Evolutionary conservation across 495 filamentous ascomycete species (phyloP), one percentile per base, ranked within the genome.

Genomic region (Penicillium maclennaniae): DNA sequence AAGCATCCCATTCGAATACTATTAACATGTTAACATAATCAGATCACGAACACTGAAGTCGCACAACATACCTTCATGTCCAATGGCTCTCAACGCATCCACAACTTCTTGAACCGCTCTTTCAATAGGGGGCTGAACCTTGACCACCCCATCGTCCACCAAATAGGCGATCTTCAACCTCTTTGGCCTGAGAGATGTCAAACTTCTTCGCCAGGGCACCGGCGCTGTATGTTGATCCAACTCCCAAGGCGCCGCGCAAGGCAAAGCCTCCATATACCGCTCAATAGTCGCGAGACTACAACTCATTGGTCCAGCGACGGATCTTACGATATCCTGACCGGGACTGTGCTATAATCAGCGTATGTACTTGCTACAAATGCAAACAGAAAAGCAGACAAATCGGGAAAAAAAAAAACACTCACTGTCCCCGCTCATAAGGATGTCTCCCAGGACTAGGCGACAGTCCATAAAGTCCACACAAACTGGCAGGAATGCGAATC

Each of bases 391-490:
- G 3, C 10, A n/a, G 16, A 7, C 34, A 39, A 14, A n/a, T n/a
- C n/a, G 15, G 37, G 34, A 10, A 37, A 4, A 3, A 39, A 45
- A 2, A 14, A 28, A 17, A 19, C 65, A 19, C 82, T 83, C 15
- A 63, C 70, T 59, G 65, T 26, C 62, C 66, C 19, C 69, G 56
- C 49, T 72, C 65, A 36, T 72, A 70, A 1, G 87, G 86, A 6
- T 88, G 67, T 21, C 86, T 72, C 10, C 71, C 74, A 6, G 71
- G 69, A 1, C 79, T 87, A 0, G 87, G 86, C 54, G 80, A 82
- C 42, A 88, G 67, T 0, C 84, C 84, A 66, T 80, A 90, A 1
- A 91, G 44, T 4, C 83, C 85, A 53, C 82, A 78, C 47, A 82
- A 75, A 19, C 79, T 79, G 0, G 87, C 85, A 0, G 87, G 88